Base-by-base conservation (phyloP, 345 rosid genomes). In the Lagerstroemia speciosa region DNA sequence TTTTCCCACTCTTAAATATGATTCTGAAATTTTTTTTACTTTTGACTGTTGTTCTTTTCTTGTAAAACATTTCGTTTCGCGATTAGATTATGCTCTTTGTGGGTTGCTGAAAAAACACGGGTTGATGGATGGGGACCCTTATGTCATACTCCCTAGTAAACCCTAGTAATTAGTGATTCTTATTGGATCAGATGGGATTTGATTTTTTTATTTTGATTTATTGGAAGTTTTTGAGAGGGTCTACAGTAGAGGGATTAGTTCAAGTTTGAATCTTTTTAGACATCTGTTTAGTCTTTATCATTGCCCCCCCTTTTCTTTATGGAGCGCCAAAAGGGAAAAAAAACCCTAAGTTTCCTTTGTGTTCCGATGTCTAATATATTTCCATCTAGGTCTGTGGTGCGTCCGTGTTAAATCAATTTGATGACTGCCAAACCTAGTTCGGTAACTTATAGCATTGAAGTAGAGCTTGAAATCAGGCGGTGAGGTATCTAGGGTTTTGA, bases 341-440 rank as follows among this genome's bases (percentile, higher is more conserved):
- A 69, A 69, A 69, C 72, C 72, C 72, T 69, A 69, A 61, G 41
- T 48, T 69, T 22, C 65, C 27, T 58, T 69, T 58, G 36, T 29
- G 31, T 69, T 0, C 34, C 14, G 11, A 58, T 26, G 12, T 8
- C 4, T 58, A 8, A 58, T 26, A 30, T 10, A 30, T 58, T 58
- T 30, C 63, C 8, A 58, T 58, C 34, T 27, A 20, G 32, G 63
- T 58, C 34, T 27, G 57, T 26, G 33, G 33, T 26, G 29, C 15
- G 20, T 58, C 14, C 63, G 14, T 6, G 34, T 15, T 58, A 9
- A 12, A 15, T 58, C 7, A 8, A 12, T 58, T 27, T 12, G 63
- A 30, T 27, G 33, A 30, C 6, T 27, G 34, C 33, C 15, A 5
- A 11, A 19, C 63, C 19, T 29, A 27, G 11, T 27, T 27, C 12